Percentiles rank a stretch among this genome's conserved stretches.
Conservation (phyloP, 257 asterid species). For the Jaltomata sinuosa region DNA sequence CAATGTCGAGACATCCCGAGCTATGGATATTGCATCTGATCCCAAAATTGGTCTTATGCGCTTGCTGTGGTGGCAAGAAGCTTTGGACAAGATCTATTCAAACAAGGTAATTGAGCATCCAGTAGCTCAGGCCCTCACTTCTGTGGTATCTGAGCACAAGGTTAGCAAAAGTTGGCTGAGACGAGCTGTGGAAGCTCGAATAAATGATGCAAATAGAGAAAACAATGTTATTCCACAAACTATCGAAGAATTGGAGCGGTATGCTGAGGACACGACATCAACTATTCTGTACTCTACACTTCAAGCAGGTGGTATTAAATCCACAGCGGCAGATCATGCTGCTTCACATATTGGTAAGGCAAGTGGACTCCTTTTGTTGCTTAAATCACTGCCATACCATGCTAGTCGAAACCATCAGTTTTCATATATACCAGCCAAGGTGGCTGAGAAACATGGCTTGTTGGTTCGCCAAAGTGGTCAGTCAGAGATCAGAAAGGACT, state of each 20-base stretch:
- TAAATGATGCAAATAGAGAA: constrained; percentile 70
- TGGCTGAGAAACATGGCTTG: constrained; percentile 75
- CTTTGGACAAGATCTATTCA: constrained; percentile 73
- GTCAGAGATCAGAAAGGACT: constrained; percentile 41
- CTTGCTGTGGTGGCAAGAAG: constrained; percentile 94
- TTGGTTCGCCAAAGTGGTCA: constrained; percentile 40
- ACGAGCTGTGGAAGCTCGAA: constrained; percentile 76
- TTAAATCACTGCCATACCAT: constrained; percentile 78
- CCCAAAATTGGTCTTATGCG: constrained; percentile 95
- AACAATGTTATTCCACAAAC: constrained; percentile 42
- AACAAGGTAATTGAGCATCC: constrained; percentile 78
- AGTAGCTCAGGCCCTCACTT: constrained; percentile 70
- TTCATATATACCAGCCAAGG: constrained; percentile 51
- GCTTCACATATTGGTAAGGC: constrained; percentile 98
- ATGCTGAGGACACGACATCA: constrained; percentile 82
- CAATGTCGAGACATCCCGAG: constrained; percentile 81
- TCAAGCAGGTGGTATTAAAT: constrained; percentile 66
- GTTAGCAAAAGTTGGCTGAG: constrained; percentile 78
- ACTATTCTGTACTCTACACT: constrained; percentile 81
- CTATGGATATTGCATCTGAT: constrained; percentile 92
- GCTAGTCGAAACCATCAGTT: constrained; percentile 49
- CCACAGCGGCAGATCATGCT: constrained; percentile 84
- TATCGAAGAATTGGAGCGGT: constrained; percentile 61
- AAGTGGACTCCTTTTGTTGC: constrained; percentile 73
- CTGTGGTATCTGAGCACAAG: constrained; percentile 50